Conservation (phyloP, 2,329 filamentous ascomycete genomes). For the Fusarium sp. region DNA sequence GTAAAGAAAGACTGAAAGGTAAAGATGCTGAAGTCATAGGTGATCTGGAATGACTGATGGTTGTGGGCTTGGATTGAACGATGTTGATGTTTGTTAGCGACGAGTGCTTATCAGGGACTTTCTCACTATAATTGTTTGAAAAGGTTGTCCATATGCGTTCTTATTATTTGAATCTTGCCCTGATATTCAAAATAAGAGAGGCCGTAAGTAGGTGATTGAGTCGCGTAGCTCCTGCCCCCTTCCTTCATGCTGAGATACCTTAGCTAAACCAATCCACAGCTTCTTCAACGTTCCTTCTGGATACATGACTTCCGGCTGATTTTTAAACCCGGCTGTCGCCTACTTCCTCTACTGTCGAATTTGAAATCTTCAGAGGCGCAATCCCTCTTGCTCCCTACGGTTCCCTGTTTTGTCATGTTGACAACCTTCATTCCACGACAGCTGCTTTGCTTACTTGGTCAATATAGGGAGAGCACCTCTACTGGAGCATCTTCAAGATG, state of each 20-base stretch:
- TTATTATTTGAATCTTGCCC: not conserved
- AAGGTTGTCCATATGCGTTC: not conserved
- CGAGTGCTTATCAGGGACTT: not conserved
- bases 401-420: not conserved
- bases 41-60: constrained; percentile 20
- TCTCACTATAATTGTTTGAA: not conserved
- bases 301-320: too few species aligned
- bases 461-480: not conserved
- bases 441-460: not conserved
- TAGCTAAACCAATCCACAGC: not conserved
- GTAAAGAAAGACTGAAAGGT: constrained; percentile 56
- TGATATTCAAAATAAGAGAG: not conserved
- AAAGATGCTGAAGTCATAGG: constrained; percentile 27
- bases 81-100: not conserved
- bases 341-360: not conserved
- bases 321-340: too few species aligned
- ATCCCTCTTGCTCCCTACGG: not conserved
- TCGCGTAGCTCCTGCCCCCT: not conserved
- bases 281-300: not conserved
- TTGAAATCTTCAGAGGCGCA: too few species aligned
- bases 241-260: not conserved
- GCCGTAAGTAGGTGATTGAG: too few species aligned
- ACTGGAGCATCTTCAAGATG: constrained; percentile 12
- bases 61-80: not conserved
- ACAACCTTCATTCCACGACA: not conserved